Base-by-base conservation (phyloP, 2,329 filamentous ascomycete species). In the Ceratocystis variospora region DNA sequence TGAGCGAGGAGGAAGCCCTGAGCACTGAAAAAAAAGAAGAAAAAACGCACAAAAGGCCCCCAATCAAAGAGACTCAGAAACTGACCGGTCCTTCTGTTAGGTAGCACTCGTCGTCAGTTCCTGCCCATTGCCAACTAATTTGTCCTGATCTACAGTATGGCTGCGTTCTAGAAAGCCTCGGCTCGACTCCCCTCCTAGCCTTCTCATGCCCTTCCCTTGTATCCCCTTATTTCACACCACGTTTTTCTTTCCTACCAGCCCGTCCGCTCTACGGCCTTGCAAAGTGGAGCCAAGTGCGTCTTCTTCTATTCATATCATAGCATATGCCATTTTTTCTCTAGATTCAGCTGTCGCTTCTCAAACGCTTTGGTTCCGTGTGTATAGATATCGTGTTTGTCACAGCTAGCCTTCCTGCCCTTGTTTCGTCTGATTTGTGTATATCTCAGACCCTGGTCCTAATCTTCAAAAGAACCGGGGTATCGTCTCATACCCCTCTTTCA, bases 351-450 rank as follows among this genome's bases (percentile, higher is more conserved):
- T 53, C 48, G 48, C 19, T 25, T 53, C 22, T 28, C 48, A 15
- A 15, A 28, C 48, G 3, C 48, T 28, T 53, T 15, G 22, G 6
- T 53, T 28, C 48, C 48, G 22, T 25, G 22, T 10, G 48, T 28
- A 53, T 15, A 41, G 10, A 41, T 15, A 41, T 41, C 10, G 4
- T 41, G 37, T 41, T 15, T 41, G 37, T 15, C 37, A 53, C 48
- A 53, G 19, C 25, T 10, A n/a, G 46, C 46, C 46, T 22, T 48
- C 22, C 48, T 50, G 48, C 17, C 15, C 55, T 59, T 33, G 28
- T 59, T 59, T 59, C 55, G 28, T 59, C 55, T 59, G 55, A 59
- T 33, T 59, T 59, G 28, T 37, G 25, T 31, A 17, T 59, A 31
- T n/a, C 17, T 59, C 28, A 59, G 17, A 37, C 55, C 53, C 55